These are phyloP conservation scores for Chimonanthus salicifolius DNA, from an alignment of 164 flowering plant species.

Conservation along the genomic window DNA sequence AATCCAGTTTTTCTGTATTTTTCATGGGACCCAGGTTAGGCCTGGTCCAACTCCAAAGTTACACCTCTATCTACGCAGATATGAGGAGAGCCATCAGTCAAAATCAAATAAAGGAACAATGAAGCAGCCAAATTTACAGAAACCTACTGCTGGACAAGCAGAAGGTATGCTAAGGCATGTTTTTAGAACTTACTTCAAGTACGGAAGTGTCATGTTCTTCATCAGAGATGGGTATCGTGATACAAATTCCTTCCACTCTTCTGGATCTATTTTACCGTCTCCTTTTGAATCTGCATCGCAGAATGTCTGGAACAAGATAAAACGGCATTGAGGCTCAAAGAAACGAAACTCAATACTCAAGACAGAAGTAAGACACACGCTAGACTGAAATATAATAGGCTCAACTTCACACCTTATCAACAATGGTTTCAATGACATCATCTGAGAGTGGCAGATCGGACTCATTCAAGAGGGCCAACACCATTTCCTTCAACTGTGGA, in stretches of 20 bases:
- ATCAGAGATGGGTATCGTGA: constrained; percentile 49
- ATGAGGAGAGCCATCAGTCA: too few relatives aligned
- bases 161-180: neutral
- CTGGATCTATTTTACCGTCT: constrained; percentile 68
- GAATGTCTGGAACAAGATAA: constrained; percentile 39
- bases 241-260: constrained; percentile 73
- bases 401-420: constrained; percentile 35
- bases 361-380: neutral
- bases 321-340: neutral
- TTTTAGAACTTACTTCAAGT: constrained; percentile 39
- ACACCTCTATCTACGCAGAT: neutral
- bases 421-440: constrained; percentile 61
- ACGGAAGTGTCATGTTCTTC: constrained; percentile 77
- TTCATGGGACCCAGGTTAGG: too few relatives aligned
- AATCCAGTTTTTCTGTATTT: too few relatives aligned
- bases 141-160: neutral
- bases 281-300: constrained; percentile 57
- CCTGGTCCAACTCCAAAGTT: neutral
- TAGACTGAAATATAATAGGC: neutral
- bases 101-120: neutral
- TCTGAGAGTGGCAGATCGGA: constrained; percentile 65
- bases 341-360: neutral
- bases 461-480: constrained; percentile 68
- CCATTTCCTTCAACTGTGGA: constrained; percentile 68
- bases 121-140: neutral